Conservation (phyloP, 169 alveolate species). For the Plasmodium relictum region DNA sequence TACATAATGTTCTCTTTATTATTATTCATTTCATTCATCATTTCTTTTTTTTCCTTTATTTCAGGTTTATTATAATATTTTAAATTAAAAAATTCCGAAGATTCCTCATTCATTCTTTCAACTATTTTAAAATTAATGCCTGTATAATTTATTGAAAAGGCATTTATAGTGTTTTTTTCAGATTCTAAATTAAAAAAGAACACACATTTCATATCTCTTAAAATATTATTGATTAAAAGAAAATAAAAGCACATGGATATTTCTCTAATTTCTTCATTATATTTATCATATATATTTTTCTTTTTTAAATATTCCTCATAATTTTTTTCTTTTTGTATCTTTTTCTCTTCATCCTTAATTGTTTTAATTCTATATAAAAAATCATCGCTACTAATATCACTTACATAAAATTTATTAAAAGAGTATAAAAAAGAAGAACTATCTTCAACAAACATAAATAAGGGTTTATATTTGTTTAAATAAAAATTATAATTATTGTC, state of each 20-base stretch:
- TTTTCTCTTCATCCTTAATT: conserved; percentile 35
- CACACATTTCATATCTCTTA: conserved; percentile 67
- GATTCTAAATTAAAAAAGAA: conserved; percentile 52
- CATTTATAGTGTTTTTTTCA: conserved; percentile 69
- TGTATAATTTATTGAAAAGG: conserved; percentile 63
- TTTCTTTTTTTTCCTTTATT: neutral
- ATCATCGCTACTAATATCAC: conserved; percentile 29
- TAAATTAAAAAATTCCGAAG: conserved; percentile 28
- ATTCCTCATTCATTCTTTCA: conserved; percentile 29
- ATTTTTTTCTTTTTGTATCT: conserved; percentile 57
- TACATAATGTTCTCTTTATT: neutral
- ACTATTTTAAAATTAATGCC: conserved; percentile 38
- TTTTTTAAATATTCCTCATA: conserved; percentile 79
- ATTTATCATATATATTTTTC: conserved; percentile 53
- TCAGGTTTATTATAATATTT: conserved; percentile 2
- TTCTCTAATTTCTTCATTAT: conserved; percentile 74
- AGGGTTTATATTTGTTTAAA: conserved; percentile 80
- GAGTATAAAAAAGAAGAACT: conserved; percentile 86
- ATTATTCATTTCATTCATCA: neutral
- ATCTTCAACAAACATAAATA: conserved; percentile 84
- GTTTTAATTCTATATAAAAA: conserved; percentile 21
- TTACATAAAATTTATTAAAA: conserved; percentile 79
- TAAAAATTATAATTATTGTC: conserved; percentile 78
- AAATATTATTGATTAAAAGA: conserved; percentile 59
- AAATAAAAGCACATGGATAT: conserved; percentile 51